Percentiles rank a stretch among this genome's conserved stretches.
Conservation (phyloP, 192 early-diverging fungal genomes). For the Thamnidium elegans region DNA sequence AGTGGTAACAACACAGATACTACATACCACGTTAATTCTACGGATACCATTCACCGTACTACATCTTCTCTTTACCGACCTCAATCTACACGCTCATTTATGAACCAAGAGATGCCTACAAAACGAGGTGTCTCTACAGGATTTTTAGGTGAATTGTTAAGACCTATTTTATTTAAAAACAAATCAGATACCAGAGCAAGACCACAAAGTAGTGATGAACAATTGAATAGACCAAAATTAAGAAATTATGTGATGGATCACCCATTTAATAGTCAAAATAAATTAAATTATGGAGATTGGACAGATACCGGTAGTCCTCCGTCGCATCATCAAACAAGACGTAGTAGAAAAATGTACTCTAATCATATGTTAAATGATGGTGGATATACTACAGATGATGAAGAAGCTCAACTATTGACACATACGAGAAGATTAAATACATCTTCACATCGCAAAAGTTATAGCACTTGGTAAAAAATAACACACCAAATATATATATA, state of each 20-base stretch:
- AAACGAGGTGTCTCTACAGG: not conserved
- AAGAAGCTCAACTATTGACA: conserved; percentile 17
- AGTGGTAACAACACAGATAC: conserved; percentile 10
- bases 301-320: not conserved
- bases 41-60: conserved; percentile 10
- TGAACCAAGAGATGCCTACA: not conserved
- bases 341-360: conserved; percentile 4
- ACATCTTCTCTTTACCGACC: conserved; percentile 15
- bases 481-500: not conserved
- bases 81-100: conserved; percentile 15
- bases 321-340: conserved; percentile 3
- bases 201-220: not conserved
- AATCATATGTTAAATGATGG: conserved; percentile 10
- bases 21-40: conserved; percentile 3
- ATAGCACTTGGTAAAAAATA: not conserved
- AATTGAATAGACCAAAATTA: conserved; percentile 15
- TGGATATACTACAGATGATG: conserved; percentile 33
- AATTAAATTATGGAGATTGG: not conserved
- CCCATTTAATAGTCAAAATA: not conserved
- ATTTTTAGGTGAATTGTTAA: conserved; percentile 16
- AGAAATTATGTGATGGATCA: conserved; percentile 26
- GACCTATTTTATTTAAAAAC: conserved; percentile 5
- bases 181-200: conserved; percentile 8
- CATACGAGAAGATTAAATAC: not conserved
- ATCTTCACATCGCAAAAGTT: not conserved